Evolutionary conservation across 768 basidiomycete genomes (phyloP).

Genomic region (Asterophora parasitica): DNA sequence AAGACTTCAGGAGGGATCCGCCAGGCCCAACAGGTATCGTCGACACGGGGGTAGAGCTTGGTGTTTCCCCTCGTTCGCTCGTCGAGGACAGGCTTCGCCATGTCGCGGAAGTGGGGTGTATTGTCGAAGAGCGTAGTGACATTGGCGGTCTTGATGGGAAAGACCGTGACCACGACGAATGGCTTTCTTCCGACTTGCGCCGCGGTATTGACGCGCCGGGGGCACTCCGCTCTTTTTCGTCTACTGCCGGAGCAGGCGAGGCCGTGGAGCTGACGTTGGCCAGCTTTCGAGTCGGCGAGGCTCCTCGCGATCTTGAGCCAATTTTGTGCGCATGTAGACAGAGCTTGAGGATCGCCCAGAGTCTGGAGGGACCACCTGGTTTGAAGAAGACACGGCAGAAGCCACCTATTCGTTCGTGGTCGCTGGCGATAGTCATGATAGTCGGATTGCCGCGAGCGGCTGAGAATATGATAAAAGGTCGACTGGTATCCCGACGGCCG

Average conservation of each 20-base stretch:
- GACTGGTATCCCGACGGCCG: slow-evolving; percentile 46
- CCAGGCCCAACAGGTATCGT: slow-evolving; percentile 53
- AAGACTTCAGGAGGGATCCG: slow-evolving; percentile 67
- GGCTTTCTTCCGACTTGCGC: slow-evolving; percentile 47
- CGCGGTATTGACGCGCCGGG: slow-evolving; percentile 22
- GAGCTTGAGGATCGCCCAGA: slow-evolving; percentile 62
- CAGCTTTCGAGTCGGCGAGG: background rate
- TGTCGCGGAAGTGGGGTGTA: slow-evolving; percentile 35
- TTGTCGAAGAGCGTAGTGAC: slow-evolving; percentile 48
- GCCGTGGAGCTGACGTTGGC: background rate
- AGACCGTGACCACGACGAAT: slow-evolving; percentile 12
- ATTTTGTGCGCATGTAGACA: slow-evolving; percentile 55
- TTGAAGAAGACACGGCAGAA: slow-evolving; percentile 89
- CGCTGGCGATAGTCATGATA: slow-evolving; percentile 59
- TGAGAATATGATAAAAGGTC: slow-evolving; percentile 75
- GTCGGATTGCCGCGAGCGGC: slow-evolving; percentile 64
- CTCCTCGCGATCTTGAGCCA: slow-evolving; percentile 24
- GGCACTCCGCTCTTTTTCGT: slow-evolving; percentile 4
- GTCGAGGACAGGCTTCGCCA: slow-evolving; percentile 22
- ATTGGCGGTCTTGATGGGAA: slow-evolving; percentile 42
- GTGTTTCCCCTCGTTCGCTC: slow-evolving; percentile 22
- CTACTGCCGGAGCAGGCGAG: background rate
- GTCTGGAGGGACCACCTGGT: slow-evolving; percentile 77
- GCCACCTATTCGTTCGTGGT: slow-evolving; percentile 78
- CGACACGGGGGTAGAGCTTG: slow-evolving; percentile 25